Conservation (phyloP, 2,329 filamentous ascomycete genomes). For the Trichocomaceae sp. region DNA sequence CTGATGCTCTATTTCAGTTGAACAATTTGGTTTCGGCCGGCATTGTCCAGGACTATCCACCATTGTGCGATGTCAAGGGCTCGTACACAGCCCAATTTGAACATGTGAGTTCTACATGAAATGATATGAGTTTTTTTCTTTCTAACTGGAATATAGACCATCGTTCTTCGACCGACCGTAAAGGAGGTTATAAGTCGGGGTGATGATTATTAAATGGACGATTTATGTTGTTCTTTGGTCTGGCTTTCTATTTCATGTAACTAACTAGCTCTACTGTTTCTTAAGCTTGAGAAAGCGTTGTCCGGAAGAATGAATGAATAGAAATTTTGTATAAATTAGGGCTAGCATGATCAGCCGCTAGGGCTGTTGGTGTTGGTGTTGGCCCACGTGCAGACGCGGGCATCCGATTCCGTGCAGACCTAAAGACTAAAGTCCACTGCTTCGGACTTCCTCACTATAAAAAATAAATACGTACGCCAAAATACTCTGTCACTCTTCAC, state of each 20-base stretch:
- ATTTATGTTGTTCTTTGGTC: neutral
- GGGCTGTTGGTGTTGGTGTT: slow-evolving; percentile 10
- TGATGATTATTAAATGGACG: slow-evolving; percentile 63
- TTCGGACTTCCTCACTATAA: neutral
- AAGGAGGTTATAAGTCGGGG: slow-evolving; percentile 85
- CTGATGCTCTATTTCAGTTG: slow-evolving; percentile 49
- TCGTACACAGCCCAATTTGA: slow-evolving; percentile 93
- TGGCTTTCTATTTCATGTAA: neutral
- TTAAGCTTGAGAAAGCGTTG: neutral
- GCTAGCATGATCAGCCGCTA: slow-evolving; percentile 2
- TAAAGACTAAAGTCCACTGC: neutral
- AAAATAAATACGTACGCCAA: neutral
- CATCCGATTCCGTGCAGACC: slow-evolving; percentile 21
- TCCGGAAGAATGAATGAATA: neutral
- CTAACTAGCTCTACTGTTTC: neutral
- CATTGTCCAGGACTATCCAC: slow-evolving; percentile 85
- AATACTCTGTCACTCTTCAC: neutral
- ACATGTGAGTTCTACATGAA: slow-evolving; percentile 59
- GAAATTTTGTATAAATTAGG: neutral
- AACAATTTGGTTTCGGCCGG: slow-evolving; percentile 78
- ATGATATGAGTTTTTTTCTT: neutral
- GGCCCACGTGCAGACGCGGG: slow-evolving; percentile 33
- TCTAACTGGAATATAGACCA: slow-evolving; percentile 48
- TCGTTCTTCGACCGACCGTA: slow-evolving; percentile 68
- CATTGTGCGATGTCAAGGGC: slow-evolving; percentile 84